Evolutionary conservation across 2,329 filamentous ascomycete genomes (phyloP), one percentile per base, ranked within the genome.

Genomic region (Tolypocladium album): DNA sequence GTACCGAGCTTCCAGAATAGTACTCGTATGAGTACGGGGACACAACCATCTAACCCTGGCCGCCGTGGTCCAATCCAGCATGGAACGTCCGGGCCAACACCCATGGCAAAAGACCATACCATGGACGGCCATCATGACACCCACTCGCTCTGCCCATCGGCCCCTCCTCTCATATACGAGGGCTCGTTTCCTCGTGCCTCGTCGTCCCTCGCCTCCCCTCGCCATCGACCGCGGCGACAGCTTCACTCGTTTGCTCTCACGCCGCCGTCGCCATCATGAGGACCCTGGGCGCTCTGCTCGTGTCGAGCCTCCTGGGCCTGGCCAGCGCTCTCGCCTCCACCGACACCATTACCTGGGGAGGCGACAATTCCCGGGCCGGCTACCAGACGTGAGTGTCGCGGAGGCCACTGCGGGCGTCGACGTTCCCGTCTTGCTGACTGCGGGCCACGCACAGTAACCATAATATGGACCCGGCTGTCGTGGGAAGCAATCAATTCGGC

Each of bases 401-500:
- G 31, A 36, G 12, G 13, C 27, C 20, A 13, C 50, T n/a, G 17
- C 27, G 17, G 31, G 9, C 17, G 31, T 53, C 17, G 50, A 36
- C 11, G 17, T 12, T 20, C 20, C 20, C 20, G 31, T 11, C 3
- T 34, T 52, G 50, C 50, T 56, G 24, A 52, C 39, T 39, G 36
- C 40, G 34, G 36, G 38, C 38, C 5, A 7, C 8, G 11, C 6
- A 2, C 50, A 74, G 72, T 24, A 86, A 83, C 66, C 83, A 87
- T 67, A 86, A 86, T 69, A 82, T 87, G 78, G 82, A 86, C 65
- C 84, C 84, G 1, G 75, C 79, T 17, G 72, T 85, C 11, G 82
- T 87, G 2, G 77, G 74, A 47, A 82, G 80, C 59, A 69, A 78
- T 3, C 76, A 81, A 57, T 86, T 85, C 63, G 80, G 77, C 24